Evolutionary conservation across 163 green algal genomes (phyloP).

Genomic region (Scenedesmus sp.): DNA sequence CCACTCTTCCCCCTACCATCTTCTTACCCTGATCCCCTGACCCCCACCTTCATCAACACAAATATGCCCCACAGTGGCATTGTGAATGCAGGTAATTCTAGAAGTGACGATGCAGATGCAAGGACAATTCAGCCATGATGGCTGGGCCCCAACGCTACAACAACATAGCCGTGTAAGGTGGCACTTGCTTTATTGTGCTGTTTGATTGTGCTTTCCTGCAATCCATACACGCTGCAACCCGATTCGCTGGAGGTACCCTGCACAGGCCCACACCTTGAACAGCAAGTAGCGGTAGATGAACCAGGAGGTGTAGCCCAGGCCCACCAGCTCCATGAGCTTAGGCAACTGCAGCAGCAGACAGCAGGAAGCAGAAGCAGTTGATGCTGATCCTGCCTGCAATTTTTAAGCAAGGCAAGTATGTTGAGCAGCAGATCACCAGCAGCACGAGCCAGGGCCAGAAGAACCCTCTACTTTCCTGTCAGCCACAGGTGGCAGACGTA

Average conservation of each 20-base stretch:
- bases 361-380: conserved; percentile 58
- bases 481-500: background rate
- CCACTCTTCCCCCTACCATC: too few species aligned
- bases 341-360: conserved; percentile 69
- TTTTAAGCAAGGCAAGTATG: background rate
- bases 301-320: conserved; percentile 89
- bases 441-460: background rate
- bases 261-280: conserved; percentile 76
- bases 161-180: too few species aligned
- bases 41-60: too few species aligned
- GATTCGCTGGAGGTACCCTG: background rate
- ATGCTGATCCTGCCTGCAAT: too few species aligned
- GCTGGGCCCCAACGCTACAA: too few species aligned
- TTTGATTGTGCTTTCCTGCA: background rate
- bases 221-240: too few species aligned
- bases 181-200: too few species aligned
- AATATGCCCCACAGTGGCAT: too few species aligned
- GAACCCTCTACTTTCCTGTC: background rate
- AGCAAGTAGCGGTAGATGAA: conserved; percentile 91
- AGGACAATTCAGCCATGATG: too few species aligned
- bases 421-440: background rate
- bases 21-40: too few species aligned
- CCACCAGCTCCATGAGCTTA: conserved; percentile 91
- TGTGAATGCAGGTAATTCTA: too few species aligned
- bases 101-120: too few species aligned